These are phyloP conservation scores for Colletotrichum brevisporum DNA, from an alignment of 2,329 filamentous ascomycete species.

Conservation along the genomic window DNA sequence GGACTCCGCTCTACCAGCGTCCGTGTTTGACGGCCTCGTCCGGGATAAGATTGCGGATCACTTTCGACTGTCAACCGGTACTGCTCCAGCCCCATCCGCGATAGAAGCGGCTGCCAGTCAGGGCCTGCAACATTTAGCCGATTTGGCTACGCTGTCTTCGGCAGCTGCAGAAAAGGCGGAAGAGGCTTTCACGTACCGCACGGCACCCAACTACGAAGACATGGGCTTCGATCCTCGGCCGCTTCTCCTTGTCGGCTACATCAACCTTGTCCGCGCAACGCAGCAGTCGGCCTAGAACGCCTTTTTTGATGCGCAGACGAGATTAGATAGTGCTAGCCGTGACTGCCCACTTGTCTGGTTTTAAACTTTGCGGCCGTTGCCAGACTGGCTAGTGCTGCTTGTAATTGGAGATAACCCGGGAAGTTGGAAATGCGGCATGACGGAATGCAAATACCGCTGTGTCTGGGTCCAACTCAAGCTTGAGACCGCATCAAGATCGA, in stretches of 20 bases:
- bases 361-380: neutral
- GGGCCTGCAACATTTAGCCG: conserved; percentile 73
- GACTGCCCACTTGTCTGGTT: neutral
- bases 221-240: conserved; percentile 58
- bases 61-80: conserved; percentile 47
- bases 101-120: conserved; percentile 62
- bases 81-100: conserved; percentile 50
- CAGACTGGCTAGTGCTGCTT: neutral
- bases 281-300: conserved; percentile 33
- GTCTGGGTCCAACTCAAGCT: too few relatives aligned
- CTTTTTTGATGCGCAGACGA: conserved; percentile 1
- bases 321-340: conserved; percentile 1
- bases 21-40: conserved; percentile 68
- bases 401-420: neutral
- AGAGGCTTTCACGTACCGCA: conserved; percentile 41
- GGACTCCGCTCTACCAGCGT: conserved; percentile 62
- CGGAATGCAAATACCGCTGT: too few relatives aligned
- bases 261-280: conserved; percentile 44
- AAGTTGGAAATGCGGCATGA: too few relatives aligned
- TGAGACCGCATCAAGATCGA: too few relatives aligned
- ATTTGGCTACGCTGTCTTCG: conserved; percentile 60
- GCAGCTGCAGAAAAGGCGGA: conserved; percentile 43
- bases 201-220: conserved; percentile 54
- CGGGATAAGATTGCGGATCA: conserved; percentile 65
- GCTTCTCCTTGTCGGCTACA: conserved; percentile 56